phyloP scores from a whole-genome alignment of 768 basidiomycete species.

The Pisolithus marmoratus region DNA sequence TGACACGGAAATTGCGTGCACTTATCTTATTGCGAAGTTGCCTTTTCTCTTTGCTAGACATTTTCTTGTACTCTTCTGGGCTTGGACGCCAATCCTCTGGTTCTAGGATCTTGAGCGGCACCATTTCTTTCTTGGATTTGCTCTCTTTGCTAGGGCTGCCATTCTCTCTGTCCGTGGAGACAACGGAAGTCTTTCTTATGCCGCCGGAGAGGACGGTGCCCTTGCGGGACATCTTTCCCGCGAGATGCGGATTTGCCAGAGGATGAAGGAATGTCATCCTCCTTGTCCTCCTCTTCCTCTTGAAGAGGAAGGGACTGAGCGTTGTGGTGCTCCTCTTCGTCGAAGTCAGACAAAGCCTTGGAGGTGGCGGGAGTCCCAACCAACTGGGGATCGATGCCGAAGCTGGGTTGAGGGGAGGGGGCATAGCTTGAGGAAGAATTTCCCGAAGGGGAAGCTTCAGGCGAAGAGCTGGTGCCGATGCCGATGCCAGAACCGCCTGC shows the following conservation, averaged over 20 bases:
- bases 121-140: constrained; percentile 23
- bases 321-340: constrained; percentile 23
- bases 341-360: constrained; percentile 37
- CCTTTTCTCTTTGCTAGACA: constrained; percentile 93
- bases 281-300: constrained; percentile 30
- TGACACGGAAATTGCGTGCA: constrained; percentile 90
- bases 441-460: constrained; percentile 12
- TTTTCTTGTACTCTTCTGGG: constrained; percentile 92
- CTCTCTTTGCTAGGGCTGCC: constrained; percentile 12
- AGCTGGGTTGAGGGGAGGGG: constrained; percentile 27
- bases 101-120: constrained; percentile 19
- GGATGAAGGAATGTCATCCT: constrained; percentile 20
- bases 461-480: constrained; percentile 20
- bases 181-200: constrained; percentile 51
- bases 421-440: constrained; percentile 10
- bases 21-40: constrained; percentile 96
- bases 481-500: constrained; percentile 24
- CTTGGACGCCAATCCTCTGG: constrained; percentile 80
- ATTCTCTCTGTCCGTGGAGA: constrained; percentile 30
- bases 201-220: constrained; percentile 73
- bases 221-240: constrained; percentile 52
- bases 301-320: neutral
- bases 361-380: constrained; percentile 58
- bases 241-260: constrained; percentile 41
- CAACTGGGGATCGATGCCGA: constrained; percentile 71